Conservation (phyloP, 768 basidiomycete species). For the Tricholoma hemisulphureum region DNA sequence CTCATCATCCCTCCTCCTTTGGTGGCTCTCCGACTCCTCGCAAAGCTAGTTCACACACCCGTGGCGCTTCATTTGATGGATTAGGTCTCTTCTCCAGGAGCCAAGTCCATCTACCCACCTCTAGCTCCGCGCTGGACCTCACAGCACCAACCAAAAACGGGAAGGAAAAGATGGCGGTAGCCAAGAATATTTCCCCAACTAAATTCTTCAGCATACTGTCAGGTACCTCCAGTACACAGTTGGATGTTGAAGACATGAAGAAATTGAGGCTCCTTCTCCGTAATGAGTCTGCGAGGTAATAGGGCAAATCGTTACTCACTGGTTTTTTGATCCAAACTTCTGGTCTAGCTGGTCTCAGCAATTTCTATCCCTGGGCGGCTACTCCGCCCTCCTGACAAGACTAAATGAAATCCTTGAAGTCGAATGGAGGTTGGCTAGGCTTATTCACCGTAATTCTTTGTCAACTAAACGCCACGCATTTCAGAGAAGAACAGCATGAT, state of each 20-base stretch:
- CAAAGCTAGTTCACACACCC: conserved; percentile 46
- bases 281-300: conserved; percentile 86
- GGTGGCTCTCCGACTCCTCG: conserved; percentile 35
- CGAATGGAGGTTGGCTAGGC: conserved; percentile 83
- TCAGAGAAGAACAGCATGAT: conserved; percentile 97
- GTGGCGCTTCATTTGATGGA: conserved; percentile 64
- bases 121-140: conserved; percentile 44
- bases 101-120: conserved; percentile 44
- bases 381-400: conserved; percentile 76
- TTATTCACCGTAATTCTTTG: background rate
- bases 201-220: conserved; percentile 68
- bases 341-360: conserved; percentile 79
- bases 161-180: conserved; percentile 50
- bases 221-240: conserved; percentile 63
- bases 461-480: conserved; percentile 9
- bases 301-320: background rate
- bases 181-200: conserved; percentile 59
- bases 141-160: conserved; percentile 36
- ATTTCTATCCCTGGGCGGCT: conserved; percentile 83
- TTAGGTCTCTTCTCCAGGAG: conserved; percentile 51
- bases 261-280: conserved; percentile 83
- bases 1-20: conserved; percentile 40
- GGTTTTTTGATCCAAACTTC: background rate
- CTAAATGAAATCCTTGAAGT: conserved; percentile 90
- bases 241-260: conserved; percentile 86